phyloP scores from a whole-genome alignment of 1,139 yeast species.

The Debaryomyces fabryi region DNA sequence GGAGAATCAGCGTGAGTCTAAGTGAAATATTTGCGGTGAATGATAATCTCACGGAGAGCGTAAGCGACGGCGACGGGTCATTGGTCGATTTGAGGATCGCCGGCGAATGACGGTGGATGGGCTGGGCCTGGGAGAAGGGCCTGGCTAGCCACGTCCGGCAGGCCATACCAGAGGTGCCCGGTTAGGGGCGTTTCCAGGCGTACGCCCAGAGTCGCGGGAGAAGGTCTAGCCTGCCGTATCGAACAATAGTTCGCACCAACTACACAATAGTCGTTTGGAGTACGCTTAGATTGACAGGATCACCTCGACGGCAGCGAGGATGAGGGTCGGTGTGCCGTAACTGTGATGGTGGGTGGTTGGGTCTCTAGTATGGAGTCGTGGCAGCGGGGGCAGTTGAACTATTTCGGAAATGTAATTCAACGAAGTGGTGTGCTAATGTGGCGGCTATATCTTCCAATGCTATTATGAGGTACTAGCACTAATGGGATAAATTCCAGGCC shows the following conservation, averaged over 20 bases:
- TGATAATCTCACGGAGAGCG: background rate
- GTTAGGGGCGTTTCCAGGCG: background rate
- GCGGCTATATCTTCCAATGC: no score
- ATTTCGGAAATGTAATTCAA: no score
- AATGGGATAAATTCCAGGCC: no score
- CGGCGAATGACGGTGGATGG: background rate
- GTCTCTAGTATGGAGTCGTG: background rate
- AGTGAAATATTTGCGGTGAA: background rate
- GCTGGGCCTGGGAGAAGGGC: background rate
- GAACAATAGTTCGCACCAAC: background rate
- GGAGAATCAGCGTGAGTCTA: background rate
- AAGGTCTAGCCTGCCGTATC: background rate
- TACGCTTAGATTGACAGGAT: background rate
- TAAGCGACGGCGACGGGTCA: background rate
- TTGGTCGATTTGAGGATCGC: background rate
- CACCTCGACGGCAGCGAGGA: background rate
- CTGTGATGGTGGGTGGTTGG: background rate
- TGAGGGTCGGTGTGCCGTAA: background rate
- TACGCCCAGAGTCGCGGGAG: background rate
- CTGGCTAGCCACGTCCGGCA: no score
- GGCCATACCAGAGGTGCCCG: background rate
- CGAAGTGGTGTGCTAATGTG: background rate
- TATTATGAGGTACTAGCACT: no score
- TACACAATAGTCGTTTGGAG: background rate
- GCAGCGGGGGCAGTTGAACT: background rate